Evolutionary conservation across 2,329 filamentous ascomycete genomes (phyloP).

Genomic region (Lecanoromycetidae sp.): DNA sequence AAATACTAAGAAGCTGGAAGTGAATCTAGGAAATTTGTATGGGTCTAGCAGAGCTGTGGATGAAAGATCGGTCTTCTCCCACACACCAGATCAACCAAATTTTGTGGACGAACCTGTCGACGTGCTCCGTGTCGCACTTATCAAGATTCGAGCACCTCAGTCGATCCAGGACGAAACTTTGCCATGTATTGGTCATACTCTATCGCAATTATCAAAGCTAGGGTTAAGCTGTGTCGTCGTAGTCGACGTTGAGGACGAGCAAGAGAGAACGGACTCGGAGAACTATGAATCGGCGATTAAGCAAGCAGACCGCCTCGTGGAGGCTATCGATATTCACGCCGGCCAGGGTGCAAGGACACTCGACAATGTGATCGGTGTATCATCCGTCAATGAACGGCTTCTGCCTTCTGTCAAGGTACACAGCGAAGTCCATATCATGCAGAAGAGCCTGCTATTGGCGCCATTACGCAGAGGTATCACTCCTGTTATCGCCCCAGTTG

Average conservation of each 20-base stretch:
- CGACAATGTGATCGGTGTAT: constrained; percentile 35
- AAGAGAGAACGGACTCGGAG: constrained; percentile 16
- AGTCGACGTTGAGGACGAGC: constrained; percentile 48
- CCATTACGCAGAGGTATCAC: constrained; percentile 58
- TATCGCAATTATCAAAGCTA: constrained; percentile 70
- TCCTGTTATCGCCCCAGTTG: constrained; percentile 55
- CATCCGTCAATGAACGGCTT: constrained; percentile 30
- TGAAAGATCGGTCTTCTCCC: constrained; percentile 48
- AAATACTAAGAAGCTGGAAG: constrained; percentile 28
- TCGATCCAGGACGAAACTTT: constrained; percentile 56
- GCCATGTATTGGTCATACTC: constrained; percentile 64
- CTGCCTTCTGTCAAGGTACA: constrained; percentile 26
- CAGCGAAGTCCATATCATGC: constrained; percentile 28
- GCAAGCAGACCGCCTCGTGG: constrained; percentile 62
- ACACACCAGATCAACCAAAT: constrained; percentile 31
- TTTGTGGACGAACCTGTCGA: constrained; percentile 30
- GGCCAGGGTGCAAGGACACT: constrained; percentile 57
- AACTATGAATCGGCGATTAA: constrained; percentile 35
- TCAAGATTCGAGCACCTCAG: constrained; percentile 70
- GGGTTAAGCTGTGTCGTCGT: constrained; percentile 75
- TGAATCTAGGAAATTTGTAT: constrained; percentile 52
- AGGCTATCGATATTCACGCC: constrained; percentile 59
- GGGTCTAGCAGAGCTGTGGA: constrained; percentile 45
- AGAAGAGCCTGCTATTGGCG: constrained; percentile 47
- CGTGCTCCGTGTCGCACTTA: constrained; percentile 61